Conservation (phyloP, 495 filamentous ascomycete genomes). For the Annulohypoxylon moriforme region DNA sequence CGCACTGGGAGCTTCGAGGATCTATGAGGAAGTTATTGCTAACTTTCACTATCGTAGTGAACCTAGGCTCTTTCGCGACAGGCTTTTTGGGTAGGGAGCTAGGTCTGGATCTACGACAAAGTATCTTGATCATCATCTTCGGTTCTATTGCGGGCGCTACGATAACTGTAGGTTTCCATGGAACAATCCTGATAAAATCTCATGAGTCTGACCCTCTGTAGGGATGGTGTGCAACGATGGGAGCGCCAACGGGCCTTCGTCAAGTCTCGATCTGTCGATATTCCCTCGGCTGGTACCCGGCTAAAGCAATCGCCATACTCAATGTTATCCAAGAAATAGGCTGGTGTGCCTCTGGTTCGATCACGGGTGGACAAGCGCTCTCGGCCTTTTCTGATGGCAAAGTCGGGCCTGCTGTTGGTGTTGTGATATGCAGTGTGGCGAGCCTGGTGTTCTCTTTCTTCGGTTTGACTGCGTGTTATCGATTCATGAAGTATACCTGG, state of each 20-base stretch:
- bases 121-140: conserved; percentile 63
- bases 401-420: conserved; percentile 59
- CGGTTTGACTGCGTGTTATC: conserved; percentile 59
- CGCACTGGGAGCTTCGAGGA: not conserved
- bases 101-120: conserved; percentile 61
- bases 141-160: conserved; percentile 59
- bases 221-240: conserved; percentile 62
- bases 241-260: conserved; percentile 63
- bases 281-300: conserved; percentile 66
- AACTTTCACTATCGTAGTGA: conserved; percentile 46
- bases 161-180: conserved; percentile 57
- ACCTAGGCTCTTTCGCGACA: conserved; percentile 64
- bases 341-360: conserved; percentile 59
- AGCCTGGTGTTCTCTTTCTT: conserved; percentile 59
- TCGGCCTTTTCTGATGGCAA: conserved; percentile 61
- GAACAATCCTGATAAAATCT: not conserved
- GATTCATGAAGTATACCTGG: conserved; percentile 58
- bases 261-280: conserved; percentile 66
- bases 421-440: conserved; percentile 58
- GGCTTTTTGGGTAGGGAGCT: conserved; percentile 63
- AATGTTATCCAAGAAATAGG: conserved; percentile 64
- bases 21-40: not conserved
- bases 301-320: conserved; percentile 61
- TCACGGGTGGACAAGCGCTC: conserved; percentile 63
- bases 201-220: conserved; percentile 2